Conservation (phyloP, 768 basidiomycete species). For the Tylopilus vinaceipallidus region DNA sequence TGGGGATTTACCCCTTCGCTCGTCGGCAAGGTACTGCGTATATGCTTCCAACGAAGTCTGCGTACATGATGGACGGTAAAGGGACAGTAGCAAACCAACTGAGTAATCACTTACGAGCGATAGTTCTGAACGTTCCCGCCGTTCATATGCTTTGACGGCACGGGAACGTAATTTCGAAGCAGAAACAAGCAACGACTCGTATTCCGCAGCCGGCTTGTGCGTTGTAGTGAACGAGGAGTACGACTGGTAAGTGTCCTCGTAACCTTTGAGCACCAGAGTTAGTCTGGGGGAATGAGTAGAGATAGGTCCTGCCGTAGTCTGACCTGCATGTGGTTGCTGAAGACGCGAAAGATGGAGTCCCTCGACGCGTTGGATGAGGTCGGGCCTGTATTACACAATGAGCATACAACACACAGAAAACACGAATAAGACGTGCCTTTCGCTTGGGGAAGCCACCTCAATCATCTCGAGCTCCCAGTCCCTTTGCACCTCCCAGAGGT, state of each 20-base stretch:
- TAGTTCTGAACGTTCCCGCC: conserved; percentile 61
- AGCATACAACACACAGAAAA: background rate
- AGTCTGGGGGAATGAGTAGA: background rate
- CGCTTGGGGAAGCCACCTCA: conserved; percentile 42
- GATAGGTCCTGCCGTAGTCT: conserved; percentile 5
- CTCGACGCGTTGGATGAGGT: conserved; percentile 52
- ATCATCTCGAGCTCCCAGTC: conserved; percentile 75
- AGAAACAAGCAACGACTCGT: conserved; percentile 71
- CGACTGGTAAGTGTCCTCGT: conserved; percentile 76
- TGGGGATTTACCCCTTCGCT: conserved; percentile 58
- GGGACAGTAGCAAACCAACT: background rate
- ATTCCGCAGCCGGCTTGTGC: conserved; percentile 68
- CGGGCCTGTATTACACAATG: conserved; percentile 32
- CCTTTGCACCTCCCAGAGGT: conserved; percentile 67
- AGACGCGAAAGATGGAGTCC: conserved; percentile 63
- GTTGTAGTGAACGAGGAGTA: conserved; percentile 90
- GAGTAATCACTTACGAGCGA: conserved; percentile 47
- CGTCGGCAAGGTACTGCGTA: conserved; percentile 59
- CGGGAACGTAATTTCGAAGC: conserved; percentile 72
- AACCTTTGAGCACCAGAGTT: conserved; percentile 43
- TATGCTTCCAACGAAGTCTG: conserved; percentile 55
- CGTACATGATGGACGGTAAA: conserved; percentile 15
- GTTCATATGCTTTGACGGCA: conserved; percentile 58
- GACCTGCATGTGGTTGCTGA: conserved; percentile 74
- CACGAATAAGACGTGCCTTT: conserved; percentile 43